phyloP scores from a whole-genome alignment of 306 rosid genomes.

The Cucurbita argyrosperma region DNA sequence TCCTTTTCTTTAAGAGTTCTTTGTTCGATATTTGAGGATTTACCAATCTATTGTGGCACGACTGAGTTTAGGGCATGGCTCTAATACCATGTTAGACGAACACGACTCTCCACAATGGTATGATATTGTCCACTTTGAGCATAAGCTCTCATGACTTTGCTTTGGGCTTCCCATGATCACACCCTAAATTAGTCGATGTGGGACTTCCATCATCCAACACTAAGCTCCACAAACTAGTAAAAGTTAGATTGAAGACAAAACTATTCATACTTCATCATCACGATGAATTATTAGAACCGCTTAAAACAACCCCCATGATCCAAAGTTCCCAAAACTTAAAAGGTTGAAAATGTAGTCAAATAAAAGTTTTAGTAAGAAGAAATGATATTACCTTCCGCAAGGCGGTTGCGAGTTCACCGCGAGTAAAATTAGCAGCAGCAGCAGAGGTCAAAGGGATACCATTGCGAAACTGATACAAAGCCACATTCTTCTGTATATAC shows the following conservation, averaged over 20 bases:
- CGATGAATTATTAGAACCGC: background rate
- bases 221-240: background rate
- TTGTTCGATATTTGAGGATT: no score
- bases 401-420: conserved; percentile 75
- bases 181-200: no score
- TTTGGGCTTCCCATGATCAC: no score
- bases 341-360: background rate
- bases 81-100: no score
- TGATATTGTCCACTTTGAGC: no score
- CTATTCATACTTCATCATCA: background rate
- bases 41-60: no score
- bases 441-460: conserved; percentile 69
- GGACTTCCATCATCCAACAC: no score
- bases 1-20: no score
- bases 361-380: background rate
- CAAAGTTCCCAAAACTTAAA: background rate
- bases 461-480: conserved; percentile 61
- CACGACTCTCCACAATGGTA: no score
- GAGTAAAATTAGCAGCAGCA: conserved; percentile 71
- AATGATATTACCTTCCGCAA: conserved; percentile 43
- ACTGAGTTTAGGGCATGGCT: no score
- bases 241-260: background rate
- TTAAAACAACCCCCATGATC: background rate
- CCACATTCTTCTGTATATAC: conserved; percentile 64
- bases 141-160: no score